Percentiles rank a stretch among this genome's conserved stretches.
phyloP scores from a whole-genome alignment of 2,329 filamentous ascomycete species.

The Stromatinia cepivora region DNA sequence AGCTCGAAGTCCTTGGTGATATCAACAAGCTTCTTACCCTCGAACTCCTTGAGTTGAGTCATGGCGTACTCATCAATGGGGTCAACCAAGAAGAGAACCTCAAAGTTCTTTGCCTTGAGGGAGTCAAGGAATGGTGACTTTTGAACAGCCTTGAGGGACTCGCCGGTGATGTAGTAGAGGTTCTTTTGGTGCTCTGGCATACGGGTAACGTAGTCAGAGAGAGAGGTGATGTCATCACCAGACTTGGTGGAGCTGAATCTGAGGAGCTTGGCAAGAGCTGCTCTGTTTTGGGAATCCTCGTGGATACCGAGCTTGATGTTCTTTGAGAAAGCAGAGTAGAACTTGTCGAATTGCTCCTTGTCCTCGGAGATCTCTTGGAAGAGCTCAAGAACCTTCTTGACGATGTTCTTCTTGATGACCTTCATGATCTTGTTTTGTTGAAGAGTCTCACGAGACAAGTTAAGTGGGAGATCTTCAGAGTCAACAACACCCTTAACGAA shows the following conservation, averaged over 20 bases:
- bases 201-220: slow-evolving; percentile 96
- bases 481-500: slow-evolving; percentile 99
- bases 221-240: slow-evolving; percentile 90
- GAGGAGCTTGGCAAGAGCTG: slow-evolving; percentile 91
- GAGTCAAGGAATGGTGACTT: slow-evolving; percentile 99
- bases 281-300: slow-evolving; percentile 98
- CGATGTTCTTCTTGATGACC: slow-evolving; percentile 99
- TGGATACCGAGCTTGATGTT: slow-evolving; percentile 99
- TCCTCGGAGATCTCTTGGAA: slow-evolving; percentile 99
- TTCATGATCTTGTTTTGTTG: slow-evolving; percentile 99
- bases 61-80: slow-evolving; percentile 64
- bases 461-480: slow-evolving; percentile 98
- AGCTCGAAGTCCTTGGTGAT: slow-evolving; percentile 99
- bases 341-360: slow-evolving; percentile 99
- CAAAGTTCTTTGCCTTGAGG: slow-evolving; percentile 98
- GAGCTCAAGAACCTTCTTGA: slow-evolving; percentile 99
- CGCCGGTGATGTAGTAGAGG: slow-evolving; percentile 99
- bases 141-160: slow-evolving; percentile 96
- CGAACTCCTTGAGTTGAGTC: slow-evolving; percentile 80
- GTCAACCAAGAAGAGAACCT: slow-evolving; percentile 98
- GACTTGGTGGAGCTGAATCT: slow-evolving; percentile 99
- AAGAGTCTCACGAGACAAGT: slow-evolving; percentile 99
- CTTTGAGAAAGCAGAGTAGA: slow-evolving; percentile 99
- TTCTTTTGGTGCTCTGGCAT: slow-evolving; percentile 99
- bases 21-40: slow-evolving; percentile 99